Base-by-base conservation (phyloP, 2,329 filamentous ascomycete species). In the Paecilomyces niveus region DNA sequence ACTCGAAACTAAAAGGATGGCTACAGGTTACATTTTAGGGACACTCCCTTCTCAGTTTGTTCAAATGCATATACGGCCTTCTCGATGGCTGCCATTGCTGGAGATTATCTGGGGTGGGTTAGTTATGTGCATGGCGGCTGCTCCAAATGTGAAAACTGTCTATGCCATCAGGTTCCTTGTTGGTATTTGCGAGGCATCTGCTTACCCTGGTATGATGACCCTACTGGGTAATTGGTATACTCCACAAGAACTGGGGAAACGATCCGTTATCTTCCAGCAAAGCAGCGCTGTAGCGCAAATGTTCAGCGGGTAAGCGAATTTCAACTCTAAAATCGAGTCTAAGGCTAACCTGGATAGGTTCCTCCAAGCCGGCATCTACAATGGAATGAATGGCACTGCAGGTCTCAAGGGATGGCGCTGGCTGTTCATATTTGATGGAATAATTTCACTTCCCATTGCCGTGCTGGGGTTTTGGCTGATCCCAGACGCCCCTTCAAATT, bases 361-460 rank as follows among this genome's bases (percentile, higher is more conserved):
- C 51, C 32, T 57, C 8, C 58, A 60, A 18, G 82, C 83, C 0
- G 84, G 81, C n/a, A 82, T 85, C 4, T 69, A 85, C 59, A 82
- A 79, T 49, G 82, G 82, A 62, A 83, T 86, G 79, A 76, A 85
- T 58, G 81, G 81, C 8, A 73, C 78, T 1, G 67, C 80, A 9
- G 82, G 83, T 2, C 77, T 85, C 54, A 72, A 78, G 0, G 83
- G 83, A 0, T 87, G 84, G 84, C 74, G 81, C 22, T 86, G 83
- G 83, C 74, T 86, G 0, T 86, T 85, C 70, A 76, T 80, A 45
- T 73, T 86, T 54, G 82, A 85, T 63, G 26, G 26, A 83, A 75
- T 74, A 39, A 73, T 77, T 22, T 80, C 78, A 2, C 72, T 79
- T 21, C 65, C 68, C 4, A 71, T 80, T 58, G 78, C 76, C 5